A percentile compares a stretch with the other conserved stretches of the same genome.
phyloP scores from a whole-genome alignment of 768 basidiomycete species.

The Boletus speciosus region DNA sequence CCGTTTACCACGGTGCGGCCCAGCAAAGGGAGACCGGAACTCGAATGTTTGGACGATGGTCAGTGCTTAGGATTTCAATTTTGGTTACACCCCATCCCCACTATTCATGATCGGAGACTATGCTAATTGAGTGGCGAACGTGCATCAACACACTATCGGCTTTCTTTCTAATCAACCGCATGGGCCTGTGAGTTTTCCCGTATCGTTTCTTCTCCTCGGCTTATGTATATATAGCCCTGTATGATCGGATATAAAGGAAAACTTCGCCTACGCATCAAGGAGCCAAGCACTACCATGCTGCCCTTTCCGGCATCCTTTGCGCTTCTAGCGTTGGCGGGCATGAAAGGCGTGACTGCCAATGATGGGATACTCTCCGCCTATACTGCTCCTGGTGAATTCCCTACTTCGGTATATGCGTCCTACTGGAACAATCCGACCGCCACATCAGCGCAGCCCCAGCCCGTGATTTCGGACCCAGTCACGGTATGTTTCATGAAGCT shows the following conservation, averaged over 20 bases:
- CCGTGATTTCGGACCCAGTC: slow-evolving; percentile 66
- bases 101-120: not conserved
- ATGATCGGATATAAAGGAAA: slow-evolving; percentile 3
- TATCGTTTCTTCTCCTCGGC: not conserved
- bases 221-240: not conserved
- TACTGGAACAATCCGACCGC: slow-evolving; percentile 72
- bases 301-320: slow-evolving; percentile 7
- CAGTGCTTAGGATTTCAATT: not conserved
- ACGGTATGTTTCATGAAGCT: slow-evolving; percentile 38
- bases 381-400: slow-evolving; percentile 59
- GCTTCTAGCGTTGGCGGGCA: slow-evolving; percentile 10
- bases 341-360: not conserved
- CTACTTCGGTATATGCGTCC: slow-evolving; percentile 53
- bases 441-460: slow-evolving; percentile 66
- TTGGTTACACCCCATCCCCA: not conserved
- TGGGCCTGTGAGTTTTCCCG: not conserved
- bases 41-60: not conserved
- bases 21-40: not conserved
- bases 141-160: not conserved
- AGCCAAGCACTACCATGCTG: slow-evolving; percentile 12
- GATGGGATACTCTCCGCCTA: slow-evolving; percentile 37
- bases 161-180: not conserved
- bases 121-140: slow-evolving; percentile 11
- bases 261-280: not conserved
- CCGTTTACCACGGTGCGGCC: not conserved